Percentiles rank a stretch among this genome's conserved stretches.
Evolutionary conservation across 139 green algal species (phyloP).

Genomic region (Cymbomonas tetramitiformis): DNA sequence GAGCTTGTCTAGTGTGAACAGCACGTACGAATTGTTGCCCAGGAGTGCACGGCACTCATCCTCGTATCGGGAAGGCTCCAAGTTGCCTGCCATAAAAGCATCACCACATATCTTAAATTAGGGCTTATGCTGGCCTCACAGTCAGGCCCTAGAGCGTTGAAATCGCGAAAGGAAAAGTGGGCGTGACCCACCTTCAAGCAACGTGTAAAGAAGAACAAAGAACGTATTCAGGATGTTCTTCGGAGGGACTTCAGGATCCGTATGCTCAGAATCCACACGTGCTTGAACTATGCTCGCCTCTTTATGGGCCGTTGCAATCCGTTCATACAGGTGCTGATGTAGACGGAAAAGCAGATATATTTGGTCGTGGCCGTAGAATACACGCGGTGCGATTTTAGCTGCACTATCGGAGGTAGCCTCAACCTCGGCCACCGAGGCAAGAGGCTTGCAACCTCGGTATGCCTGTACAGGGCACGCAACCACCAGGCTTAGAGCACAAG

Average conservation of each 20-base stretch:
- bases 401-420: too few relatives aligned
- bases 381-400: too few relatives aligned
- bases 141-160: neutral
- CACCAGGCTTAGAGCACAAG: too few relatives aligned
- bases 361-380: constrained; percentile 75
- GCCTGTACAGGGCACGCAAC: too few relatives aligned
- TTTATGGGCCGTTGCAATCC: constrained; percentile 34
- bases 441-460: too few relatives aligned
- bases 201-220: neutral
- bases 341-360: constrained; percentile 81
- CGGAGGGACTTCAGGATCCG: neutral
- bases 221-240: constrained; percentile 2
- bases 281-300: neutral
- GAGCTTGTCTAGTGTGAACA: constrained; percentile 93
- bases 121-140: neutral
- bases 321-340: constrained; percentile 66
- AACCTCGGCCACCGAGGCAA: too few relatives aligned
- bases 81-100: constrained; percentile 46
- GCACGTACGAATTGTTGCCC: constrained; percentile 73
- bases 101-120: too few relatives aligned
- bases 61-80: constrained; percentile 51
- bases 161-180: too few relatives aligned
- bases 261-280: constrained; percentile 2
- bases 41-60: constrained; percentile 52
- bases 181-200: too few relatives aligned